Conservation (phyloP, 2,329 filamentous ascomycete species). For the Metarhizium brunneum region DNA sequence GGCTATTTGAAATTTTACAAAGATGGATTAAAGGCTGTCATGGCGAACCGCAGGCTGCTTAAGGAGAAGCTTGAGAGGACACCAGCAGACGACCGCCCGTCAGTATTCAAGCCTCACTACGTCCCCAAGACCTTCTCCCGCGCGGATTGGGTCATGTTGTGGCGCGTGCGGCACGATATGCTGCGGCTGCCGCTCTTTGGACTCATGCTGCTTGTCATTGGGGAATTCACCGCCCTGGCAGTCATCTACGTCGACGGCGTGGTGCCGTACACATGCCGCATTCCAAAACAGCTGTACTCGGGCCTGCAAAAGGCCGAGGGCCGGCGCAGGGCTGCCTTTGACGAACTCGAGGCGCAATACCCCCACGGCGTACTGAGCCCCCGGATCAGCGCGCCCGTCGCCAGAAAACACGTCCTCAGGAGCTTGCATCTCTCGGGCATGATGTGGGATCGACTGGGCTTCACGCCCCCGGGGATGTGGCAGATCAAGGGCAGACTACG, state of each 20-base stretch:
- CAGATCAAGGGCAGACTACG: conserved; percentile 40
- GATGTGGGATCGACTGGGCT: conserved; percentile 41
- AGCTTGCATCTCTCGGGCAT: conserved; percentile 34
- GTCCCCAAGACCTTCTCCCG: conserved; percentile 39
- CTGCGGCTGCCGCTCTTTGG: conserved; percentile 72
- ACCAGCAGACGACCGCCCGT: conserved; percentile 47
- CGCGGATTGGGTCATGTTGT: conserved; percentile 60
- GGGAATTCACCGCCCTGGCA: conserved; percentile 77
- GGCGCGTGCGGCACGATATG: conserved; percentile 61
- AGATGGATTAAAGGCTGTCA: conserved; percentile 66
- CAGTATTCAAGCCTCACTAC: conserved; percentile 23
- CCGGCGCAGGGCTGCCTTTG: conserved; percentile 40
- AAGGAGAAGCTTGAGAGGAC: conserved; percentile 29
- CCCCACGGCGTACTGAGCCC: conserved; percentile 27
- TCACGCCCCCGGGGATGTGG: conserved; percentile 42
- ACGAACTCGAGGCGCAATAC: conserved; percentile 24
- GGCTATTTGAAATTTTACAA: conserved; percentile 85
- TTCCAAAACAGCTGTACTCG: conserved; percentile 61
- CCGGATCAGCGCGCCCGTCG: conserved; percentile 18
- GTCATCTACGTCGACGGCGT: conserved; percentile 61
- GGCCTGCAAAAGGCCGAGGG: conserved; percentile 47
- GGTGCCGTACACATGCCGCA: conserved; percentile 73
- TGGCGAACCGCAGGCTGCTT: conserved; percentile 52
- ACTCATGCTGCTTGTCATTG: conserved; percentile 65
- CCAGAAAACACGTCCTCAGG: conserved; percentile 29